phyloP scores from a whole-genome alignment of 1,139 yeast genomes.

The Arxiozyma bovina region DNA sequence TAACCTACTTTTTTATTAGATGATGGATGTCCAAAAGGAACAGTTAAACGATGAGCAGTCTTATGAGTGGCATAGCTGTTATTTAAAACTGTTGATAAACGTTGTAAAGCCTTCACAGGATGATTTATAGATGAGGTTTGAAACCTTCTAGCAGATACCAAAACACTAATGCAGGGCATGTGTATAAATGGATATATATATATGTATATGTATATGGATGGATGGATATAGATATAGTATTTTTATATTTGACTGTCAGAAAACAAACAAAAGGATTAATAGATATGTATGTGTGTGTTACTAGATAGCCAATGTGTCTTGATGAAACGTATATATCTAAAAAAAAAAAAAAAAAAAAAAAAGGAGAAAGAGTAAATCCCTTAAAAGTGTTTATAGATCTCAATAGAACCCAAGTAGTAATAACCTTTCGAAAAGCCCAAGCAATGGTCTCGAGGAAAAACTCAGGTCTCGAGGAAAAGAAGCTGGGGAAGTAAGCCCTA shows the following conservation, averaged over 20 bases:
- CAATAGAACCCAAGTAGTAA: background rate
- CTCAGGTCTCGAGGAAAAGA: background rate
- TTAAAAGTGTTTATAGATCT: background rate
- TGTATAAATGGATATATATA: background rate
- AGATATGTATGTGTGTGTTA: background rate
- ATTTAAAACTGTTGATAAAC: slow-evolving; percentile 12
- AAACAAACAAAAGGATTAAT: background rate
- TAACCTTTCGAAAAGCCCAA: too few relatives aligned
- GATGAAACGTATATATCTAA: too few relatives aligned
- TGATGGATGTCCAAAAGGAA: background rate
- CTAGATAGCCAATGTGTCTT: background rate
- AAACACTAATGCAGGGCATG: slow-evolving; percentile 23
- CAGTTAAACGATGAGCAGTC: slow-evolving; percentile 1
- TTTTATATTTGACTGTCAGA: background rate
- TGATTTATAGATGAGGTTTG: slow-evolving; percentile 2
- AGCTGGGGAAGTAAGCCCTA: slow-evolving; percentile 6
- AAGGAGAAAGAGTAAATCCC: background rate
- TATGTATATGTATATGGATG: too few relatives aligned
- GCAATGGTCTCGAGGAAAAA: background rate
- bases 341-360: too few relatives aligned
- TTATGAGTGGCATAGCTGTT: slow-evolving; percentile 6
- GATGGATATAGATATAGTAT: background rate
- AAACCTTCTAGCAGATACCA: slow-evolving; percentile 19
- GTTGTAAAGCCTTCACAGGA: slow-evolving; percentile 9
- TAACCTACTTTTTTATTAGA: slow-evolving; percentile 18